A percentile compares a stretch with the other conserved stretches of the same genome.
phyloP scores from a whole-genome alignment of 176 grass and related monocot genomes.

The Tillandsia leiboldiana region DNA sequence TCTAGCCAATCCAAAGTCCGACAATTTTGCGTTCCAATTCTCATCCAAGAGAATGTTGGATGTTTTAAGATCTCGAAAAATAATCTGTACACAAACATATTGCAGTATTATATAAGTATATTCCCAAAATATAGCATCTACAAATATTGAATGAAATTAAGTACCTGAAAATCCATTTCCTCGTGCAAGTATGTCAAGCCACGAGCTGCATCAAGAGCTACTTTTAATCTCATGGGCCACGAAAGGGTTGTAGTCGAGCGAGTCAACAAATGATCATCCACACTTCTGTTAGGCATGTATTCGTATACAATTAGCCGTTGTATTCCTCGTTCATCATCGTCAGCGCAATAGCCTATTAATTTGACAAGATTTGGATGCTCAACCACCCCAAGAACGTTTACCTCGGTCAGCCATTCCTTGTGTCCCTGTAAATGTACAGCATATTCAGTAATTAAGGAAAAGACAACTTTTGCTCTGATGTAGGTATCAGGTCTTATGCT shows the following conservation, averaged over 20 bases:
- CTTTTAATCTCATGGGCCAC: constrained; percentile 82
- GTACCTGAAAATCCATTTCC: constrained; percentile 97
- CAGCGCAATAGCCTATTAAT: constrained; percentile 92
- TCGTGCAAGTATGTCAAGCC: constrained; percentile 89
- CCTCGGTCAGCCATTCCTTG: constrained; percentile 95
- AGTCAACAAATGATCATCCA: constrained; percentile 77
- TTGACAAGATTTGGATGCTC: constrained; percentile 95
- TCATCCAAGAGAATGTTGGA: constrained; percentile 91
- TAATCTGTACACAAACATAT: constrained; percentile 42
- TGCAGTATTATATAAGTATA: not conserved
- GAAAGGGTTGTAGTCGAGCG: constrained; percentile 64
- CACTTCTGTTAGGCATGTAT: constrained; percentile 91
- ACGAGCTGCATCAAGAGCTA: constrained; percentile 72
- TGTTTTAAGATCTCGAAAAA: constrained; percentile 93
- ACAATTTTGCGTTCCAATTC: constrained; percentile 94
- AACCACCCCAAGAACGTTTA: constrained; percentile 90
- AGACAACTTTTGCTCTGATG: not conserved
- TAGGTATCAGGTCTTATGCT: constrained; percentile 12
- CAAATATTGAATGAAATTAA: not conserved
- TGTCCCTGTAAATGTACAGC: constrained; percentile 58
- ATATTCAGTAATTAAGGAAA: constrained; percentile 17
- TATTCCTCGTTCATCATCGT: constrained; percentile 80
- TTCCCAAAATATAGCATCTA: not conserved
- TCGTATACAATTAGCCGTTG: constrained; percentile 87
- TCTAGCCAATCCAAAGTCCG: constrained; percentile 96